These are phyloP conservation scores for Myxozyma monticola DNA, from an alignment of 805 yeast genomes.

Conservation along the genomic window DNA sequence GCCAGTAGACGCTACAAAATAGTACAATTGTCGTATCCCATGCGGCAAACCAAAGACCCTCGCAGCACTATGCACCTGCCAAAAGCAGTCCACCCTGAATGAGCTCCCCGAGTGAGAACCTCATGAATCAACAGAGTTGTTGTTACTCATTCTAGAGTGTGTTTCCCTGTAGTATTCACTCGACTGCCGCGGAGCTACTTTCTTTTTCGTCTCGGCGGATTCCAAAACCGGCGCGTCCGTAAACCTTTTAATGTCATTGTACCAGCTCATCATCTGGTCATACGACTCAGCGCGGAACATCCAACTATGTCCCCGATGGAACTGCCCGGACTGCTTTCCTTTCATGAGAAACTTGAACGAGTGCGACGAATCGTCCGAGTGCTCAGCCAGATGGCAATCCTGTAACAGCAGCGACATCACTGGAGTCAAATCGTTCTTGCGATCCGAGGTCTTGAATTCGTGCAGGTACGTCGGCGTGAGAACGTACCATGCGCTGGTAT, in stretches of 20 bases:
- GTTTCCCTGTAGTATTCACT: constrained; percentile 16
- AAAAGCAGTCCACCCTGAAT: too few species aligned
- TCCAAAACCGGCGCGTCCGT: constrained; percentile 4
- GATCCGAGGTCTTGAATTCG: constrained; percentile 81
- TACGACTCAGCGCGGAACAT: constrained; percentile 90
- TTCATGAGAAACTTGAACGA: constrained; percentile 70
- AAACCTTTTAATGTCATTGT: constrained; percentile 59
- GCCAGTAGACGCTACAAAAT: too few species aligned
- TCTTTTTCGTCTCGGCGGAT: neutral
- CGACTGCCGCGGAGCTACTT: constrained; percentile 9
- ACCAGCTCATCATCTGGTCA: constrained; percentile 81
- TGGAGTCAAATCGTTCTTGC: constrained; percentile 78
- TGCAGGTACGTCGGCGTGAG: constrained; percentile 85
- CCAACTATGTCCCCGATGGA: constrained; percentile 85
- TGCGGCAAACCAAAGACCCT: too few species aligned
- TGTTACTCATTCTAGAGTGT: too few species aligned
- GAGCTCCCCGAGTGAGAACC: too few species aligned
- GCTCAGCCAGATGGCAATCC: constrained; percentile 78
- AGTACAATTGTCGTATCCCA: too few species aligned
- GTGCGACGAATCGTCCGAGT: constrained; percentile 35
- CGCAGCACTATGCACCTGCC: too few species aligned
- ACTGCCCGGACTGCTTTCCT: constrained; percentile 70
- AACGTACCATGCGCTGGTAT: constrained; percentile 86
- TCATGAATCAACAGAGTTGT: too few species aligned
- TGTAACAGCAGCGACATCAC: constrained; percentile 78